phyloP scores from a whole-genome alignment of 805 yeast genomes.

The Pichia scutulata region DNA sequence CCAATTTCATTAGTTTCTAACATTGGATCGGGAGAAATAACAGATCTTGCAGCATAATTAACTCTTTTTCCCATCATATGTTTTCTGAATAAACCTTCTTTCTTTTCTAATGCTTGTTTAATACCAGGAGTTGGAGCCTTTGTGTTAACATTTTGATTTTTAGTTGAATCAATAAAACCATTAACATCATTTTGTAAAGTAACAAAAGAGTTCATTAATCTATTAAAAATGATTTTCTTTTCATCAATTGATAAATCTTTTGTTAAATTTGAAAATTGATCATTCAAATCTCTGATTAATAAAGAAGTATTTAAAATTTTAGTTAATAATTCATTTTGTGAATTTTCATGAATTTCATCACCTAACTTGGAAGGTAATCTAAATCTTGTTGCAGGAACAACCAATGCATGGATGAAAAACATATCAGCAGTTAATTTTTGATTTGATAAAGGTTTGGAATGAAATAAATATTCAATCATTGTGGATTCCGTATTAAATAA shows the following conservation, averaged over 20 bases:
- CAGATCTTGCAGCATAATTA: constrained; percentile 97
- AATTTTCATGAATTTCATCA: constrained; percentile 90
- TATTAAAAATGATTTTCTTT: constrained; percentile 61
- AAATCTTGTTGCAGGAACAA: constrained; percentile 95
- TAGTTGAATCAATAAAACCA: constrained; percentile 85
- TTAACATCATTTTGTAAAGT: constrained; percentile 93
- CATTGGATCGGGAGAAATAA: constrained; percentile 97
- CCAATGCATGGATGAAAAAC: constrained; percentile 81
- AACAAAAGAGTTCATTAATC: constrained; percentile 93
- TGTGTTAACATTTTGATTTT: constrained; percentile 66
- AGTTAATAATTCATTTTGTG: constrained; percentile 83
- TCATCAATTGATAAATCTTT: constrained; percentile 59
- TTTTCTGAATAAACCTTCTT: constrained; percentile 96
- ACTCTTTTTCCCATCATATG: constrained; percentile 99
- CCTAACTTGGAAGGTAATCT: constrained; percentile 95
- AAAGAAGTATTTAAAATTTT: constrained; percentile 74
- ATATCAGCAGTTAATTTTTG: constrained; percentile 58
- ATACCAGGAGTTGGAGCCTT: constrained; percentile 86
- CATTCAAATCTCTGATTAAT: constrained; percentile 82
- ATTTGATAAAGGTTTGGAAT: constrained; percentile 58
- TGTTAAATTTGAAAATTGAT: constrained; percentile 61
- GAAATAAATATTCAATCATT: constrained; percentile 67
- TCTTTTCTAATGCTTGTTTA: constrained; percentile 95
- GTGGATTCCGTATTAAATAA: constrained; percentile 70
- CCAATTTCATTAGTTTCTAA: constrained; percentile 97